phyloP scores from a whole-genome alignment of 495 filamentous ascomycete species.

The Neurospora sp. region DNA sequence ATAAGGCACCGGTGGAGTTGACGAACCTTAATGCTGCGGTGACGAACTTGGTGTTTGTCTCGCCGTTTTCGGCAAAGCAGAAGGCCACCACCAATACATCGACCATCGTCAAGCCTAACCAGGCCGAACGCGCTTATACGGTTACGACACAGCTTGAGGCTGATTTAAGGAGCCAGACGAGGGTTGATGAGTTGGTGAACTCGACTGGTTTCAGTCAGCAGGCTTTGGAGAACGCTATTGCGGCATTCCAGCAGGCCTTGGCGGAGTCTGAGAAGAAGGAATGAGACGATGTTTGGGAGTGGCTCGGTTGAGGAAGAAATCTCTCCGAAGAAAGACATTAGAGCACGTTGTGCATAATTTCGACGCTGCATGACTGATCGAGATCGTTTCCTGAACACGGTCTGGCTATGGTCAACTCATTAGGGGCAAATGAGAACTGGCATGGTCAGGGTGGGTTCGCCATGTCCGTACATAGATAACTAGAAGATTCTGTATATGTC shows the following conservation, averaged over 20 bases:
- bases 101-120: conserved; percentile 62
- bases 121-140: conserved; percentile 56
- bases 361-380: background rate
- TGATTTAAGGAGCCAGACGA: conserved; percentile 20
- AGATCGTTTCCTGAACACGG: background rate
- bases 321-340: background rate
- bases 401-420: background rate
- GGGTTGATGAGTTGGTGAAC: conserved; percentile 29
- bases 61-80: conserved; percentile 19
- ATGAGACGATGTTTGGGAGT: background rate
- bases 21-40: conserved; percentile 65
- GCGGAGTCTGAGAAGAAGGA: background rate
- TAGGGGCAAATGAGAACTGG: background rate
- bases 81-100: conserved; percentile 18
- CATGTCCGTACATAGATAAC: background rate
- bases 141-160: conserved; percentile 55
- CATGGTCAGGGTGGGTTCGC: background rate
- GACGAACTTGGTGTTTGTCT: conserved; percentile 65
- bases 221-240: conserved; percentile 16
- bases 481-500: background rate
- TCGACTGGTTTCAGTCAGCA: conserved; percentile 27
- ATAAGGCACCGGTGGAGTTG: conserved; percentile 54
- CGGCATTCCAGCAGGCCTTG: conserved; percentile 21
- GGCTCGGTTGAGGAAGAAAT: background rate
- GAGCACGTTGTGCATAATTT: background rate